Conservation (phyloP, 306 rosid genomes). For the Prunus armeniaca region DNA sequence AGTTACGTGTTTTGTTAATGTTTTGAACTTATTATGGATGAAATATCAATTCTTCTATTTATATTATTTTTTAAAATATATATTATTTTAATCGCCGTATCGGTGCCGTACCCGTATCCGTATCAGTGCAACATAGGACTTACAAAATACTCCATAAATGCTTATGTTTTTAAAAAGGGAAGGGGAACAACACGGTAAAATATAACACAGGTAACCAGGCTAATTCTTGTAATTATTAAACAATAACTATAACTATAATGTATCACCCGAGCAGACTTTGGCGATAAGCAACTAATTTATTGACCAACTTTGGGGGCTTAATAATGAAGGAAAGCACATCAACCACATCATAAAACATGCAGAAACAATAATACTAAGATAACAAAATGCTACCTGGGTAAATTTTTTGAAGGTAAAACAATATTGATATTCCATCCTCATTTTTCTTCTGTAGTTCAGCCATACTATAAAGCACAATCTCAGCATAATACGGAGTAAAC, state of each 20-base stretch:
- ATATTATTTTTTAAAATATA: no score
- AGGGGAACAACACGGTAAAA: neutral
- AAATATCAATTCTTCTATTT: no score
- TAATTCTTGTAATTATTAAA: neutral
- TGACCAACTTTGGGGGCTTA: neutral
- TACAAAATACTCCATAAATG: neutral
- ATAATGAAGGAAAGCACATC: neutral
- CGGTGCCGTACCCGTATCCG: no score
- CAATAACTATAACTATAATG: neutral
- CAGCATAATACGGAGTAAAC: constrained; percentile 94
- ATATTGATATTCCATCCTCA: constrained; percentile 88
- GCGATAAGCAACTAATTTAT: neutral
- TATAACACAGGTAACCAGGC: neutral
- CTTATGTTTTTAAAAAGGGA: neutral
- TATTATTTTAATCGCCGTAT: no score
- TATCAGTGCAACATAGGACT: neutral
- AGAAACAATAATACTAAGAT: neutral
- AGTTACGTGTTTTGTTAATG: no score
- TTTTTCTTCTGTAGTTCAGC: constrained; percentile 78
- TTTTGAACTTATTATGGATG: no score
- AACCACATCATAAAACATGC: neutral
- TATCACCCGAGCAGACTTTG: neutral
- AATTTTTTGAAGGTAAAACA: constrained; percentile 91
- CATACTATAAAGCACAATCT: constrained; percentile 84
- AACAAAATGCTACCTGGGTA: constrained; percentile 45